Evolutionary conservation across 2,329 filamentous ascomycete genomes (phyloP).

Genomic region (Tolypocladium ovalisporum): DNA sequence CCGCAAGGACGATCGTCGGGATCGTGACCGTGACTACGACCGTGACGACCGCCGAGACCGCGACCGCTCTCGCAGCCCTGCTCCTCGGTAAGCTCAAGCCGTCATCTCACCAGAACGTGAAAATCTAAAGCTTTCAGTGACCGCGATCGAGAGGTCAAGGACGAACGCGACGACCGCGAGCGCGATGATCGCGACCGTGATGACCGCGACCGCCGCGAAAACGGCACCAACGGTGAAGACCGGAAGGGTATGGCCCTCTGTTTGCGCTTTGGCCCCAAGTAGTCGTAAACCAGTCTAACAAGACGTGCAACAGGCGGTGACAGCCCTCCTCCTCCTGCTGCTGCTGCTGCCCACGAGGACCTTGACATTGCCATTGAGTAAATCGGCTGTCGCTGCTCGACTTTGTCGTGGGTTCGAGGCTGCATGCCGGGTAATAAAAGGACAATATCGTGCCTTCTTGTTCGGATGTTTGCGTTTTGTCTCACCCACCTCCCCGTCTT

Average conservation of each 20-base stretch:
- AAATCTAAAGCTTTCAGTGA: conserved; percentile 28
- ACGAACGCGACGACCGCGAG: conserved; percentile 61
- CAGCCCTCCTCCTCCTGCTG: conserved; percentile 67
- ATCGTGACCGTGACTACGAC: conserved; percentile 52
- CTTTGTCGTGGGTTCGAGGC: conserved; percentile 5
- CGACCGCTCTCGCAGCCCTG: conserved; percentile 65
- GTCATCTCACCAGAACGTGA: neutral
- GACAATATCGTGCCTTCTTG: conserved; percentile 13
- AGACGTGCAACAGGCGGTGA: conserved; percentile 29
- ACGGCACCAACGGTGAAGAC: conserved; percentile 74
- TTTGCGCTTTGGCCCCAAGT: neutral
- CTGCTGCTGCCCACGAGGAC: conserved; percentile 80
- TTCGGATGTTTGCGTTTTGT: conserved; percentile 3
- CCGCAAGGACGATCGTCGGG: conserved; percentile 76
- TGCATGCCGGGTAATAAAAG: conserved; percentile 2
- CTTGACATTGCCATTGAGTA: conserved; percentile 75
- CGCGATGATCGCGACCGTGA: conserved; percentile 62
- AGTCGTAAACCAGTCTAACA: neutral
- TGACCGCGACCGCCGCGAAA: conserved; percentile 64
- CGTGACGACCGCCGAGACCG: conserved; percentile 65
- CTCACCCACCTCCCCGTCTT: conserved; percentile 7
- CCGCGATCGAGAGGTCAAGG: conserved; percentile 45
- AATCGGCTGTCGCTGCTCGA: conserved; percentile 3
- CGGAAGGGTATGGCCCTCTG: conserved; percentile 59
- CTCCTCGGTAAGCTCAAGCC: conserved; percentile 36